phyloP scores from a whole-genome alignment of 2,329 filamentous ascomycete genomes.

The Pezicula radicicola region DNA sequence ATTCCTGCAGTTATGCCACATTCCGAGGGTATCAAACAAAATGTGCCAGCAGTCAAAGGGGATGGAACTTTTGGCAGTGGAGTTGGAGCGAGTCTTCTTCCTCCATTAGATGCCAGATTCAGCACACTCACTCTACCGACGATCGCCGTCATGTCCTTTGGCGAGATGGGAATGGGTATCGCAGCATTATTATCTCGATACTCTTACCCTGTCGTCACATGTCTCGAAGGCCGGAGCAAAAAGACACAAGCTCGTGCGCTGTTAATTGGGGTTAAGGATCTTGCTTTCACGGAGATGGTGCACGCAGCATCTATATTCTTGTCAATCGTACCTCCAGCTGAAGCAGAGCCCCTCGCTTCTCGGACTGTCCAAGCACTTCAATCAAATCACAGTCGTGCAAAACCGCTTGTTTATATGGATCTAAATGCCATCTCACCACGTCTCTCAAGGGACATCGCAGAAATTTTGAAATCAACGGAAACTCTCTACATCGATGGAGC shows the following conservation, averaged over 20 bases:
- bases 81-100: neutral
- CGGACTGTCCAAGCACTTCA: conserved; percentile 48
- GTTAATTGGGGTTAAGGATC: neutral
- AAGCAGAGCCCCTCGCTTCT: conserved; percentile 54
- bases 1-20: no score
- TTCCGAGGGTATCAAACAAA: no score
- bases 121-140: neutral
- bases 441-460: conserved; percentile 36
- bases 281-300: neutral
- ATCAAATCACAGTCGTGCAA: conserved; percentile 9
- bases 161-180: conserved; percentile 1
- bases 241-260: neutral
- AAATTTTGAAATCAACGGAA: conserved; percentile 35
- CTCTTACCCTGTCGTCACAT: neutral
- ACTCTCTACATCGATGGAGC: conserved; percentile 53
- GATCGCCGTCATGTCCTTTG: neutral
- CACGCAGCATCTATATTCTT: conserved; percentile 37
- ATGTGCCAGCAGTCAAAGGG: no score
- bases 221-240: neutral
- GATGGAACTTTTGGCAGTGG: neutral
- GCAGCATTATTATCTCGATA: neutral
- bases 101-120: neutral
- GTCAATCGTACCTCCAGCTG: conserved; percentile 61
- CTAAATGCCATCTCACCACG: conserved; percentile 59
- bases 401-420: conserved; percentile 54